phyloP scores from a whole-genome alignment of 2,329 filamentous ascomycete genomes.

The Lecanicillium sp. region DNA sequence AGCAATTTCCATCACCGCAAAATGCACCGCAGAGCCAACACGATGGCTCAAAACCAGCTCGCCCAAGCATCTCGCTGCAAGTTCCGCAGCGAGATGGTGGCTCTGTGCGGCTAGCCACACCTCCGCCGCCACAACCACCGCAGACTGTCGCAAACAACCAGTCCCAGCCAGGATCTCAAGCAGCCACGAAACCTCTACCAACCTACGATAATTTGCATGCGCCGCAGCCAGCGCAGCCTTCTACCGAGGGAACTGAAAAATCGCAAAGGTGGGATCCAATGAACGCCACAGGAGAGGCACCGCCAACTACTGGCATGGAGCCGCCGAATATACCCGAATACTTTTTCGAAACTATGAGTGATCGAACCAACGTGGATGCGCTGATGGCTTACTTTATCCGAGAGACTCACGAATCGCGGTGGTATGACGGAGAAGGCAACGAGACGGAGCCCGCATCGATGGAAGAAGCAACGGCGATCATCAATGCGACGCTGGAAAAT shows the following conservation, averaged over 20 bases:
- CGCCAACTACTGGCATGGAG: too few relatives aligned
- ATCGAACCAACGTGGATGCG: slow-evolving; percentile 51
- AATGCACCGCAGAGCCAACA: slow-evolving; percentile 9
- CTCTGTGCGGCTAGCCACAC: slow-evolving; percentile 57
- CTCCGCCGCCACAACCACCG: slow-evolving; percentile 35
- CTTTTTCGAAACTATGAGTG: slow-evolving; percentile 32
- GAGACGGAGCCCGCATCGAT: slow-evolving; percentile 37
- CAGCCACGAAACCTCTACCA: neutral
- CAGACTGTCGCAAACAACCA: too few relatives aligned
- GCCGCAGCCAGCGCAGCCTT: neutral
- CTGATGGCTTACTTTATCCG: slow-evolving; percentile 50
- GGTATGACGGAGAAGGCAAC: slow-evolving; percentile 44
- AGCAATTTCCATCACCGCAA: slow-evolving; percentile 15
- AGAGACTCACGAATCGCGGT: slow-evolving; percentile 43
- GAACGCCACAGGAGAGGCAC: neutral
- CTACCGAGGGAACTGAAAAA: neutral
- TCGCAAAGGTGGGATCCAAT: slow-evolving; percentile 1
- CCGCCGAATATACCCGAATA: slow-evolving; percentile 23
- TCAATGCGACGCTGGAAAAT: slow-evolving; percentile 46
- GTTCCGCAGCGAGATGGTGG: slow-evolving; percentile 50
- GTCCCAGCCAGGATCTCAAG: too few relatives aligned
- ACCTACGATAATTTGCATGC: slow-evolving; percentile 13
- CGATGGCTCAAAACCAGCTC: slow-evolving; percentile 21
- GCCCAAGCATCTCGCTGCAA: slow-evolving; percentile 36
- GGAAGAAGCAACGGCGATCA: slow-evolving; percentile 50